Evolutionary conservation across 2,329 filamentous ascomycete genomes (phyloP).

Genomic region (Colletotrichum sojae): DNA sequence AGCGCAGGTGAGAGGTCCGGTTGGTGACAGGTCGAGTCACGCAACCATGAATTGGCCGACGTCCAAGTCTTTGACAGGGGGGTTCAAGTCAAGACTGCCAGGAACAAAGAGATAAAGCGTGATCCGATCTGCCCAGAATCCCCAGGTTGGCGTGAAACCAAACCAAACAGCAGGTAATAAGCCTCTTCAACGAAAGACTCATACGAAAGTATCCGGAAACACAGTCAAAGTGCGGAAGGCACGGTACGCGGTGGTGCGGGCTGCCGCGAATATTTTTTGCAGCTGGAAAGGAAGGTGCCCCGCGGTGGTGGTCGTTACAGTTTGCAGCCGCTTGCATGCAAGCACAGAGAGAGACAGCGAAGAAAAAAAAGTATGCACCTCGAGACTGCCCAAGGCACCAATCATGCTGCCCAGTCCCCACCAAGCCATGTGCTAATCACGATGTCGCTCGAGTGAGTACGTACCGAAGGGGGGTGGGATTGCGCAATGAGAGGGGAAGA

Average conservation of each 20-base stretch:
- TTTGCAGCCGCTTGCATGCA: conserved; percentile 26
- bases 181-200: not conserved
- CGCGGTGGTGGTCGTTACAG: conserved; percentile 21
- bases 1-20: conserved; percentile 22
- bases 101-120: not conserved
- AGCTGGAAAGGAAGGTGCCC: conserved; percentile 8
- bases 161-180: not conserved
- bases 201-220: conserved; percentile 1
- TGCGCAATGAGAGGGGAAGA: conserved; percentile 37
- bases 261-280: conserved; percentile 26
- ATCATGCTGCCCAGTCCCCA: conserved; percentile 30
- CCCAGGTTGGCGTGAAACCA: conserved; percentile 2
- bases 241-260: conserved; percentile 7
- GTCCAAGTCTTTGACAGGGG: conserved; percentile 11
- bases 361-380: conserved; percentile 24
- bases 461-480: conserved; percentile 27
- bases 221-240: conserved; percentile 7
- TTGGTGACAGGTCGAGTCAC: conserved; percentile 27
- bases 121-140: not conserved
- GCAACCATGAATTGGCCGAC: conserved; percentile 23
- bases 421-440: conserved; percentile 26
- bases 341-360: not conserved
- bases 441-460: conserved; percentile 12
- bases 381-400: conserved; percentile 24
- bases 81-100: not conserved